phyloP scores from a whole-genome alignment of 768 basidiomycete species.

The Dacryopinax spathularia region DNA sequence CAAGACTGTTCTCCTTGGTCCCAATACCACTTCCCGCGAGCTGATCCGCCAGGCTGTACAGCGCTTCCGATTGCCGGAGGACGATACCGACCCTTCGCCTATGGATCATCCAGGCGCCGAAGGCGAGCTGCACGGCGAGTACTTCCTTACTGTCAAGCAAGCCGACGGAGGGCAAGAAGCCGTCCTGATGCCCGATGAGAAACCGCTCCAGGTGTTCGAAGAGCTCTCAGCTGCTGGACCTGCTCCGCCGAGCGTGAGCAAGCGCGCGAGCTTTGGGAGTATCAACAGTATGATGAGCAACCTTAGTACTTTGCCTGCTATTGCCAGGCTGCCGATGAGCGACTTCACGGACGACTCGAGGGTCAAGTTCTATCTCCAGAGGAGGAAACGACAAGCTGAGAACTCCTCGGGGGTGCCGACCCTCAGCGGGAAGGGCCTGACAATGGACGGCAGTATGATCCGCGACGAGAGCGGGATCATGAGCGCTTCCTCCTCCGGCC shows the following conservation, averaged over 20 bases:
- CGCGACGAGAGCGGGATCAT: slow-evolving; percentile 8
- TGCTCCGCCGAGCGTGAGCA: slow-evolving; percentile 64
- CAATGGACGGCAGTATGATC: neutral
- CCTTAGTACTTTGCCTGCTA: slow-evolving; percentile 87
- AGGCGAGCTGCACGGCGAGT: slow-evolving; percentile 46
- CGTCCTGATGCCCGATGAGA: slow-evolving; percentile 47
- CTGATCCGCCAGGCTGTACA: slow-evolving; percentile 87
- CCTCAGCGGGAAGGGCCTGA: neutral
- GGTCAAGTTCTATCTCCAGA: slow-evolving; percentile 91
- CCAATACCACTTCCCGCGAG: slow-evolving; percentile 68
- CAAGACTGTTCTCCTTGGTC: slow-evolving; percentile 89
- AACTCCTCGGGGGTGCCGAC: neutral
- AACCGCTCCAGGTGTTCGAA: slow-evolving; percentile 83
- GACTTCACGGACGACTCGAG: slow-evolving; percentile 95
- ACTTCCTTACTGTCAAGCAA: slow-evolving; percentile 87
- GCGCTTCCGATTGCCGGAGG: slow-evolving; percentile 62
- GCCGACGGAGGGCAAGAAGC: slow-evolving; percentile 74
- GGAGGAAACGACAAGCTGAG: slow-evolving; percentile 25
- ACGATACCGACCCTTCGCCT: neutral
- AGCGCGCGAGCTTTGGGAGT: slow-evolving; percentile 83
- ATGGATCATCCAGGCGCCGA: slow-evolving; percentile 14
- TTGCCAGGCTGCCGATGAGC: slow-evolving; percentile 86
- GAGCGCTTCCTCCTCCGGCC: slow-evolving; percentile 4
- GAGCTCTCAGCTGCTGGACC: slow-evolving; percentile 60
- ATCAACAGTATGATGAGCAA: slow-evolving; percentile 89